Conservation (phyloP, 2,329 filamentous ascomycete genomes). For the Cladosporium oxysporum region DNA sequence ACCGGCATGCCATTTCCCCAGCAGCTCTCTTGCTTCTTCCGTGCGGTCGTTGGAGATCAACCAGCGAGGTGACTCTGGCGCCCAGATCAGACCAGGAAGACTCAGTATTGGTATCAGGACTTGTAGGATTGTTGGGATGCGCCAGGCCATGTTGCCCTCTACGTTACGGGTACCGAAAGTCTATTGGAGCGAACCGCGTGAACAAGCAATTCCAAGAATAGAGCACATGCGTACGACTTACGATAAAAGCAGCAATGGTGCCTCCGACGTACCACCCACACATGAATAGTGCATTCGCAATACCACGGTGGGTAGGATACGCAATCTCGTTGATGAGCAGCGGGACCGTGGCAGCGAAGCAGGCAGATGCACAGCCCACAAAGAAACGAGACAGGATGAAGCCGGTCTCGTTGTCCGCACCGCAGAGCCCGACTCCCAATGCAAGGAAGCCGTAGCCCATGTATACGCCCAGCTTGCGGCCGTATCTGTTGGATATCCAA, state of each 20-base stretch:
- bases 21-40: slow-evolving; percentile 59
- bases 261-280: slow-evolving; percentile 37
- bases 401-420: slow-evolving; percentile 29
- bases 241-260: slow-evolving; percentile 20
- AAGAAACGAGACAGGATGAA: slow-evolving; percentile 43
- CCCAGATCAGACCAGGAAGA: slow-evolving; percentile 55
- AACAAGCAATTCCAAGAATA: not conserved
- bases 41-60: slow-evolving; percentile 46
- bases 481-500: slow-evolving; percentile 39
- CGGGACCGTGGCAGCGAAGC: slow-evolving; percentile 38
- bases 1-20: slow-evolving; percentile 50
- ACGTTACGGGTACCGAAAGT: slow-evolving; percentile 50
- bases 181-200: not conserved
- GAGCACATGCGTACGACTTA: not conserved
- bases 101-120: slow-evolving; percentile 54
- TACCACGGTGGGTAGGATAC: slow-evolving; percentile 44
- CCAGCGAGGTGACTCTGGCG: slow-evolving; percentile 53
- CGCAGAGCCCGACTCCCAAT: slow-evolving; percentile 30
- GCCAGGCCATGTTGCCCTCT: slow-evolving; percentile 47
- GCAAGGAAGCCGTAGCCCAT: slow-evolving; percentile 39
- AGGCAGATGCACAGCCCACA: slow-evolving; percentile 40
- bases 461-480: slow-evolving; percentile 38
- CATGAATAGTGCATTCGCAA: slow-evolving; percentile 40
- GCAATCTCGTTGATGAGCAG: slow-evolving; percentile 49
- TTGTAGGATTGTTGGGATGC: slow-evolving; percentile 50